Evolutionary conservation across 176 grass and related monocot genomes (phyloP), one percentile per base, ranked within the genome.

Genomic region (Avena atlantica): DNA sequence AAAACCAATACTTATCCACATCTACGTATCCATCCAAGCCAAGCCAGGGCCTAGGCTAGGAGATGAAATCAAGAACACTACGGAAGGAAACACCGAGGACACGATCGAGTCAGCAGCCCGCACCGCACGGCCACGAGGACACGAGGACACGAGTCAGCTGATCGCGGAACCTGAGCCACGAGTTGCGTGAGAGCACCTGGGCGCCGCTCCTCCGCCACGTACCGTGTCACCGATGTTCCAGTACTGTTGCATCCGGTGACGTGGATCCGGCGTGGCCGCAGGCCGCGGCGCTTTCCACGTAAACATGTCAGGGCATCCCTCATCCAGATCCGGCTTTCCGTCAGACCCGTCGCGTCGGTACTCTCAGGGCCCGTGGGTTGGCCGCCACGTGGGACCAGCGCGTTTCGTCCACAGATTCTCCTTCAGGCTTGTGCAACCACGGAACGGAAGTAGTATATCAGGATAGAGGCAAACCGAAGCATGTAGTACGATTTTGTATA

Each of bases 1-100:
- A 45, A 59, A 68, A 0, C 12, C 79, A 67, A 85, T 73, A 29
- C 56, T 85, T 89, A 85, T 89, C 82, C 87, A 27, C 40, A 40
- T 5, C 8, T 19, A 2, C 4, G 6, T 19, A 3, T 9, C 5
- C 13, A 9, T 42, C 40, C 40, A 42, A 42, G 40, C 34, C 56
- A 25, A 9, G 45, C 12, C 4, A 16, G 19, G 49, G 49, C 21
- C 62, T 29, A 5, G 71, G 86, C 62, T 29, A 5, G 71, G 86
- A 78, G 80, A 34, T 34, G 86, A 78, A 73, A 34, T 66, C 63
- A 20, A 24, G 40, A 50, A 50, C 49, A 50, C 49, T 50, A 13
- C 2, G 49, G 11, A 2, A 79, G 52, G 37, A 29, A n/a, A 52
- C 67, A 16, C 5, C 19, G 15, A 55, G 34, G 31, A 34, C 31